Percentiles rank a stretch among this genome's conserved stretches.
phyloP scores from a whole-genome alignment of 495 filamentous ascomycete species.

The Aspergillus hancockii region DNA sequence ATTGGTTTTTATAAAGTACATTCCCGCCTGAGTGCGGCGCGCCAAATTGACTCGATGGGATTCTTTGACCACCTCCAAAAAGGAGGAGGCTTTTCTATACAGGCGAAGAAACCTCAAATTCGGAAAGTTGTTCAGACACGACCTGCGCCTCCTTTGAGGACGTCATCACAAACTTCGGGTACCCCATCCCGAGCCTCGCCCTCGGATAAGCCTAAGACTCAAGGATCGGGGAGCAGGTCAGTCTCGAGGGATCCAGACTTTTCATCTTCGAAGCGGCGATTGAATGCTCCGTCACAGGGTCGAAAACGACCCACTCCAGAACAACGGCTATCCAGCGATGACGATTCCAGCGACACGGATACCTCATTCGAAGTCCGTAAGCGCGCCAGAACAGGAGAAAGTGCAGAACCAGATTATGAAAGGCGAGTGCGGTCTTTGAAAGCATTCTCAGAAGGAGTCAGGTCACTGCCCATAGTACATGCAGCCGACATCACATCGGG shows the following conservation, averaged over 20 bases:
- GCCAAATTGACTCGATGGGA: slow-evolving; percentile 40
- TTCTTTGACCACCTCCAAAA: slow-evolving; percentile 60
- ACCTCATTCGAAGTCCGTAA: slow-evolving; percentile 49
- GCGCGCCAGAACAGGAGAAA: slow-evolving; percentile 42
- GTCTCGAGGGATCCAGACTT: slow-evolving; percentile 35
- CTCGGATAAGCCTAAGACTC: slow-evolving; percentile 27
- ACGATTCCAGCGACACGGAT: slow-evolving; percentile 50
- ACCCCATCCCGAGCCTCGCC: slow-evolving; percentile 22
- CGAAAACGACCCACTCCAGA: slow-evolving; percentile 51
- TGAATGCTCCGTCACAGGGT: slow-evolving; percentile 35
- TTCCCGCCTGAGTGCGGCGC: slow-evolving; percentile 7
- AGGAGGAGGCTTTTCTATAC: slow-evolving; percentile 50
- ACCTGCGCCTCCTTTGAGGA: slow-evolving; percentile 34
- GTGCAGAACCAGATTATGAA: slow-evolving; percentile 54
- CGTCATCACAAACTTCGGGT: slow-evolving; percentile 28
- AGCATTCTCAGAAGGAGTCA: slow-evolving; percentile 57
- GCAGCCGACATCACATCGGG: slow-evolving; percentile 64
- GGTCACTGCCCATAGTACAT: slow-evolving; percentile 61
- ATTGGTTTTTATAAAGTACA: background rate
- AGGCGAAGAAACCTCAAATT: slow-evolving; percentile 50
- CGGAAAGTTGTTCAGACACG: slow-evolving; percentile 49
- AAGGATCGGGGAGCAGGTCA: slow-evolving; percentile 32
- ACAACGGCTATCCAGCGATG: slow-evolving; percentile 50
- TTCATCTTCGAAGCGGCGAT: slow-evolving; percentile 36
- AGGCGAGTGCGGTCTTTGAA: slow-evolving; percentile 61